These are phyloP conservation scores for Hymenoscyphus scutula DNA, from an alignment of 2,329 filamentous ascomycete genomes.

Conservation along the genomic window DNA sequence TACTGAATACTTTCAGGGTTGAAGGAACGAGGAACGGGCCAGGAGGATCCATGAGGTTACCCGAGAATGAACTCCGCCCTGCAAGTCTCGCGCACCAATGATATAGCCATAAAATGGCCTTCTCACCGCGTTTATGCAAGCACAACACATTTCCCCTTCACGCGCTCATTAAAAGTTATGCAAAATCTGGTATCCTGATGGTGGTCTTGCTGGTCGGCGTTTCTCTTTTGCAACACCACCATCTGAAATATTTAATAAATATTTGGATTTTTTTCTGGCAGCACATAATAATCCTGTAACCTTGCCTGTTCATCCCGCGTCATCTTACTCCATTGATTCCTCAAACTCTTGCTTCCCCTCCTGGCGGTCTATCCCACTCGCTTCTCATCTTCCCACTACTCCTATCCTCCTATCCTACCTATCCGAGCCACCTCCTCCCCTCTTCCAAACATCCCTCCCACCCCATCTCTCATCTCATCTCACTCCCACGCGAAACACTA, in stretches of 20 bases:
- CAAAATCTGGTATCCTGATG: neutral
- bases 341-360: neutral
- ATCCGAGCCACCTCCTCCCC: neutral
- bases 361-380: slow-evolving; percentile 5
- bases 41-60: neutral
- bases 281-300: neutral
- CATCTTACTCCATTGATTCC: slow-evolving; percentile 3
- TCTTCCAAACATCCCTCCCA: neutral
- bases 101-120: neutral
- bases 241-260: slow-evolving; percentile 2
- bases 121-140: slow-evolving; percentile 10
- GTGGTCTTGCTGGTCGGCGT: neutral
- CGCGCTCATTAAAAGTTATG: slow-evolving; percentile 1
- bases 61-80: neutral
- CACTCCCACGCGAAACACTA: slow-evolving; percentile 2
- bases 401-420: too few species aligned
- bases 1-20: neutral
- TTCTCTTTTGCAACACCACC: neutral
- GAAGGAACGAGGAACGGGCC: neutral
- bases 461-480: neutral
- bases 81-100: neutral
- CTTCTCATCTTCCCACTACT: neutral
- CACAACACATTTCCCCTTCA: too few species aligned
- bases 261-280: neutral
- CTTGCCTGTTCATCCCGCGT: neutral